phyloP scores from a whole-genome alignment of 2,329 filamentous ascomycete genomes.

The Venturia pyrina region DNA sequence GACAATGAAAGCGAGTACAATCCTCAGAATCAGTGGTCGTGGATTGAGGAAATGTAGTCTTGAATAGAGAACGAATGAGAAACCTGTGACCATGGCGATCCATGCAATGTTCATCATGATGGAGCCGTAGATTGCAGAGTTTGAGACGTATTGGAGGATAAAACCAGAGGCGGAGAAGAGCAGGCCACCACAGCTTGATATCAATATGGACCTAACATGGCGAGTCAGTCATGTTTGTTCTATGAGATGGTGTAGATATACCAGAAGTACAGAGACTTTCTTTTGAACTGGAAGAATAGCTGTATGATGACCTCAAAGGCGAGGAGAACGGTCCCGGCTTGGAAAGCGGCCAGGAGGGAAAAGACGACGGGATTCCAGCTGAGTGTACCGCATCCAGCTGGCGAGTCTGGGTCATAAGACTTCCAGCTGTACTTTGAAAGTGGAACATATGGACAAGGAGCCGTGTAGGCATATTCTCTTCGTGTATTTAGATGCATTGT shows the following conservation, averaged over 20 bases:
- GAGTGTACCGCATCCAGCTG: not conserved
- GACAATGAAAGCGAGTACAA: constrained; percentile 16
- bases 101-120: not conserved
- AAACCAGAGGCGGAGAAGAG: not conserved
- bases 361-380: not conserved
- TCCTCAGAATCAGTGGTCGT: constrained; percentile 13
- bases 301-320: not conserved
- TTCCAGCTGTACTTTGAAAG: too few relatives aligned
- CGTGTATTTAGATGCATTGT: too few relatives aligned
- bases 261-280: not conserved
- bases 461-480: too few relatives aligned
- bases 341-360: not conserved
- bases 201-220: not conserved
- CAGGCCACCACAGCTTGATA: not conserved
- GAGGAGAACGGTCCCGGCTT: not conserved
- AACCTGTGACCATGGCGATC: constrained; percentile 3
- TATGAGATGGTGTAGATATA: not conserved
- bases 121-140: too few relatives aligned
- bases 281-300: constrained; percentile 1
- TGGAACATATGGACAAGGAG: too few relatives aligned
- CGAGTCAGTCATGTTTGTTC: too few relatives aligned
- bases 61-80: constrained; percentile 17
- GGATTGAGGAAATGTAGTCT: constrained; percentile 16
- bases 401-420: not conserved
- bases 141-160: too few relatives aligned